Conservation (phyloP, 2,329 filamentous ascomycete species). For the Sphaerulina vaccinii region DNA sequence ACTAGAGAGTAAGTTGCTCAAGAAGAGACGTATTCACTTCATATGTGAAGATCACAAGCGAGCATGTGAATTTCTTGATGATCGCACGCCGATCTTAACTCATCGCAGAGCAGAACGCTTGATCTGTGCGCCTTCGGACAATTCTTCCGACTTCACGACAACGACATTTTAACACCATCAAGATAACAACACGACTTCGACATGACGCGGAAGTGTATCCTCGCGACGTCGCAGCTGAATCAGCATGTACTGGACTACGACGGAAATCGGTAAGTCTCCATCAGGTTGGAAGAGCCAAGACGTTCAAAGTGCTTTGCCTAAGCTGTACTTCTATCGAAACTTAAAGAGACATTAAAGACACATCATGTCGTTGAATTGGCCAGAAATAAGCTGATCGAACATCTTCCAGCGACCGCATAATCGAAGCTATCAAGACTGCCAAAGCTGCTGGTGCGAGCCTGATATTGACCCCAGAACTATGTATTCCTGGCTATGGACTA, state of each 20-base stretch:
- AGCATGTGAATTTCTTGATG: slow-evolving; percentile 1
- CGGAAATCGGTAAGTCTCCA: slow-evolving; percentile 52
- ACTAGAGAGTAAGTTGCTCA: background rate
- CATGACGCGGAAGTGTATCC: slow-evolving; percentile 37
- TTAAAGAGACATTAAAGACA: no score
- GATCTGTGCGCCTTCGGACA: background rate
- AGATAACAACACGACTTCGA: background rate
- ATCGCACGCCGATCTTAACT: slow-evolving; percentile 1
- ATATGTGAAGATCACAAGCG: background rate
- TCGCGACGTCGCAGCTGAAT: slow-evolving; percentile 48
- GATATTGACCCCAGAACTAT: slow-evolving; percentile 50
- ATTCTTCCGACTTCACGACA: background rate
- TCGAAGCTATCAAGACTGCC: slow-evolving; percentile 60
- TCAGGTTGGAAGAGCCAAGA: background rate
- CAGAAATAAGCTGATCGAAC: background rate
- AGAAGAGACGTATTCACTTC: background rate
- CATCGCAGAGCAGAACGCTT: slow-evolving; percentile 1
- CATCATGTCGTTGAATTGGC: no score
- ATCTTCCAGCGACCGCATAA: slow-evolving; percentile 51
- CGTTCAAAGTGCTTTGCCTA: no score
- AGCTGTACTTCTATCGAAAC: no score
- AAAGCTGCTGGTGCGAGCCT: slow-evolving; percentile 62
- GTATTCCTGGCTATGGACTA: slow-evolving; percentile 63
- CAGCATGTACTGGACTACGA: slow-evolving; percentile 59
- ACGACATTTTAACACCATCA: background rate